phyloP scores from a whole-genome alignment of 2,329 filamentous ascomycete genomes.

The Zymoseptoria tritici region DNA sequence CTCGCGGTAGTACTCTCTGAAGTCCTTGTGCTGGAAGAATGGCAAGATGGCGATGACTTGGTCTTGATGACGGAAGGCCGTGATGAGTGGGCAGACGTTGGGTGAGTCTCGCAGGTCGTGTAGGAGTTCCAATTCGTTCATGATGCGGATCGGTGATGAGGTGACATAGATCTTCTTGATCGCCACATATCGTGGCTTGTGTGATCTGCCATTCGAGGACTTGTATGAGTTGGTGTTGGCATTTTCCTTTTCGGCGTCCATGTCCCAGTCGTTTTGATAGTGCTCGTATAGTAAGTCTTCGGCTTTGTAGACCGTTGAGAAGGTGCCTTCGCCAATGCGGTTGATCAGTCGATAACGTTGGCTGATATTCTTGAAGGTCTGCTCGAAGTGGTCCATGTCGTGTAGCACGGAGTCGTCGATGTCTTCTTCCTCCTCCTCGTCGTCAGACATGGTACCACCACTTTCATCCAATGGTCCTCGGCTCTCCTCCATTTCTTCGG shows the following conservation, averaged over 20 bases:
- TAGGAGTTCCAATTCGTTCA: conserved; percentile 92
- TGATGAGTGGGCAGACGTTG: conserved; percentile 90
- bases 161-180: conserved; percentile 99
- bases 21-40: conserved; percentile 93
- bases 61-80: conserved; percentile 88
- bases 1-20: conserved; percentile 85
- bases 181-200: conserved; percentile 70
- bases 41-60: conserved; percentile 92
- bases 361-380: conserved; percentile 75
- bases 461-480: conserved; percentile 44
- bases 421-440: conserved; percentile 37
- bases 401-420: conserved; percentile 65
- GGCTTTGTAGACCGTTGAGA: conserved; percentile 98
- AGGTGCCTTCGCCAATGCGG: conserved; percentile 95
- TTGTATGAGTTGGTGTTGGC: conserved; percentile 12
- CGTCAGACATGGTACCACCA: conserved; percentile 46
- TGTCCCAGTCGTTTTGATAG: conserved; percentile 82
- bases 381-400: conserved; percentile 80
- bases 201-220: conserved; percentile 4
- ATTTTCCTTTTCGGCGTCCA: conserved; percentile 44
- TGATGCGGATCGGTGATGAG: conserved; percentile 83
- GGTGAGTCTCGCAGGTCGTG: conserved; percentile 75
- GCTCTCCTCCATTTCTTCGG: conserved; percentile 41
- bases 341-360: conserved; percentile 86
- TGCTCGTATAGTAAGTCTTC: conserved; percentile 81